Conservation (phyloP, 352 stramenopile species). For the Pythium oligandrum region DNA sequence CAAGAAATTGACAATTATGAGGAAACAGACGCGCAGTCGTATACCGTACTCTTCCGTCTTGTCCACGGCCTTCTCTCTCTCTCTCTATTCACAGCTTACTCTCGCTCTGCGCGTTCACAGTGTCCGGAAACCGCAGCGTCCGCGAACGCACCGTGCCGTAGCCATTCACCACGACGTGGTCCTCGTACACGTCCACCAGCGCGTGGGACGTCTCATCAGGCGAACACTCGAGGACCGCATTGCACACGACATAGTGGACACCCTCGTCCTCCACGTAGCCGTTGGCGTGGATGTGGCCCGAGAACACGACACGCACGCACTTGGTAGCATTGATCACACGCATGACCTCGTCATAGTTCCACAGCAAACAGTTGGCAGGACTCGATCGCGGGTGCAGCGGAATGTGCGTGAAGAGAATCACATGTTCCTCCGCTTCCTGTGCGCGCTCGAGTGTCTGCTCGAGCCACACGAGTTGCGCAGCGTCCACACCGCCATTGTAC, state of each 20-base stretch:
- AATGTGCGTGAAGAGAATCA: conserved; percentile 73
- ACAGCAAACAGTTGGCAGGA: conserved; percentile 38
- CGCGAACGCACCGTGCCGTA: conserved; percentile 58
- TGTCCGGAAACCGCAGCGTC: conserved; percentile 30
- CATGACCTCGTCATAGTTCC: conserved; percentile 76
- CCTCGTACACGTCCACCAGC: conserved; percentile 46
- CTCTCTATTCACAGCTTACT: no score
- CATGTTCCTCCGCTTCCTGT: conserved; percentile 26
- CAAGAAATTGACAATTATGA: no score
- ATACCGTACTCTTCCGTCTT: no score
- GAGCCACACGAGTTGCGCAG: conserved; percentile 57
- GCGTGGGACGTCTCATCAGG: conserved; percentile 54
- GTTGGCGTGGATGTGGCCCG: conserved; percentile 60
- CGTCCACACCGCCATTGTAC: conserved; percentile 73
- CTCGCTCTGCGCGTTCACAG: no score
- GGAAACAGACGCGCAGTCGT: no score
- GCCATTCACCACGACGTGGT: conserved; percentile 49
- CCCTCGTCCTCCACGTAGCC: conserved; percentile 40
- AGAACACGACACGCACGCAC: conserved; percentile 65
- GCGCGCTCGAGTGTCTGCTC: conserved; percentile 27
- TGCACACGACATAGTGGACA: conserved; percentile 66
- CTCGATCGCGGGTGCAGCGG: conserved; percentile 44
- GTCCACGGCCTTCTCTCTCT: no score
- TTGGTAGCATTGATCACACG: conserved; percentile 29
- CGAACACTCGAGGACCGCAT: conserved; percentile 67